Evolutionary conservation across 306 rosid species (phyloP).

Genomic region (Prunus mume): DNA sequence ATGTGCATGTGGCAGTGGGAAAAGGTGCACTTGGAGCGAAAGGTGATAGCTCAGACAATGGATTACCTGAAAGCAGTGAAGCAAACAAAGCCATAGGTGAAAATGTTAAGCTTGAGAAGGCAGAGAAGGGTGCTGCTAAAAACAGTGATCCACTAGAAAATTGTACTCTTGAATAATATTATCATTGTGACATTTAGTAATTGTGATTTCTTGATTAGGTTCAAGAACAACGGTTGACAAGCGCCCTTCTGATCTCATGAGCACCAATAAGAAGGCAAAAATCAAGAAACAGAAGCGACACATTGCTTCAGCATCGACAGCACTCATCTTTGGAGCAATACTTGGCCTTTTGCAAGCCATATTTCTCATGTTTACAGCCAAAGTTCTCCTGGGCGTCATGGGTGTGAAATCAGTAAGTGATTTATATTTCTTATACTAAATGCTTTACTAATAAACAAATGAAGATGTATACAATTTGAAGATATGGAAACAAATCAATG

Average conservation of each 20-base stretch:
- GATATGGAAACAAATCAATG: too few species aligned
- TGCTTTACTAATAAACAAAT: too few species aligned
- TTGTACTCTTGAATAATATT: conserved; percentile 21
- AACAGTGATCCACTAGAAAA: conserved; percentile 15
- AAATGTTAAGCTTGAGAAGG: background rate
- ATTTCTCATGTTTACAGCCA: conserved; percentile 66
- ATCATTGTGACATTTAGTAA: background rate
- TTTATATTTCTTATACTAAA: background rate
- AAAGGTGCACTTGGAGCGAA: conserved; percentile 18
- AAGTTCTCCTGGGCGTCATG: conserved; percentile 69
- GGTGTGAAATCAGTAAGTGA: conserved; percentile 75
- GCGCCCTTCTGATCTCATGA: conserved; percentile 15
- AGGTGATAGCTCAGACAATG: background rate
- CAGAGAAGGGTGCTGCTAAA: conserved; percentile 3
- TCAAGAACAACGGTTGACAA: conserved; percentile 22
- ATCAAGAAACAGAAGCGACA: conserved; percentile 42
- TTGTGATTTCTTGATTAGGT: conserved; percentile 31
- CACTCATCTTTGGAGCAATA: conserved; percentile 74
- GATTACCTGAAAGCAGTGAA: background rate
- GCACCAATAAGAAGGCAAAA: conserved; percentile 31
- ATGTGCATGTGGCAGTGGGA: conserved; percentile 17
- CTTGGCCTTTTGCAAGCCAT: conserved; percentile 82
- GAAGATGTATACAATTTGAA: too few species aligned
- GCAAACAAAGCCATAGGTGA: background rate
- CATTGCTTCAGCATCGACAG: conserved; percentile 92